Percentiles rank a stretch among this genome's conserved stretches.
These are phyloP conservation scores for Baudoinia panamericana DNA, from an alignment of 495 filamentous ascomycete genomes.

Conservation along the genomic window DNA sequence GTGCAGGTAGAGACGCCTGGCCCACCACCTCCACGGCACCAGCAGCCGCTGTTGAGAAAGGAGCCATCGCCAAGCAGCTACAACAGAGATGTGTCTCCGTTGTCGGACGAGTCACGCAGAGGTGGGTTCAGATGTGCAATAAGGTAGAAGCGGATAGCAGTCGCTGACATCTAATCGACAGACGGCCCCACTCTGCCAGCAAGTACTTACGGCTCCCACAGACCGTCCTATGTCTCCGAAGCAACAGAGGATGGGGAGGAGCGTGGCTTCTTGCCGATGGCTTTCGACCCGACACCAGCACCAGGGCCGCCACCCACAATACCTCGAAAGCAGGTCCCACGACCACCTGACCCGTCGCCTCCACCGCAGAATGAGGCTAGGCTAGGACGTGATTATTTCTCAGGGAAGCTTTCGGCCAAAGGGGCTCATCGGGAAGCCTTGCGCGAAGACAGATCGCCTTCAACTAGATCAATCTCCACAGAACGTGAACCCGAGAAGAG, in stretches of 20 bases:
- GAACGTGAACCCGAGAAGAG: constrained; percentile 25
- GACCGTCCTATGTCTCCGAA: constrained; percentile 47
- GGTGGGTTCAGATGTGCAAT: constrained; percentile 20
- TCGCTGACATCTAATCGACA: constrained; percentile 17
- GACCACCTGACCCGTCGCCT: constrained; percentile 14
- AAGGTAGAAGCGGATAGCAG: constrained; percentile 9
- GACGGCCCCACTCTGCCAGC: constrained; percentile 57
- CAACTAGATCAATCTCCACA: constrained; percentile 46
- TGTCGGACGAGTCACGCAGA: constrained; percentile 26
- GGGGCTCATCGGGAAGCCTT: constrained; percentile 24
- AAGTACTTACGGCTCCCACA: constrained; percentile 63
- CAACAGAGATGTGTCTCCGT: constrained; percentile 28
- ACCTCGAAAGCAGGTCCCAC: constrained; percentile 13
- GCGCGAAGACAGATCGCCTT: constrained; percentile 25
- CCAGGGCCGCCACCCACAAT: constrained; percentile 40
- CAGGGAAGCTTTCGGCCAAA: constrained; percentile 6
- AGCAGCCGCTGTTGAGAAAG: constrained; percentile 29
- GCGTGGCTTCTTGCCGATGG: constrained; percentile 80
- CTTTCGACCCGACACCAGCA: constrained; percentile 68
- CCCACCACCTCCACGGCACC: constrained; percentile 56
- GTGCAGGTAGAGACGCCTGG: constrained; percentile 53
- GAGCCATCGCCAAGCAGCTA: constrained; percentile 25
- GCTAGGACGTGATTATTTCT: constrained; percentile 25
- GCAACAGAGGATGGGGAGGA: constrained; percentile 46
- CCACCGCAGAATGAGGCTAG: constrained; percentile 11